phyloP scores from a whole-genome alignment of 1,139 yeast genomes.

The Blastobotrys capitulatus region DNA sequence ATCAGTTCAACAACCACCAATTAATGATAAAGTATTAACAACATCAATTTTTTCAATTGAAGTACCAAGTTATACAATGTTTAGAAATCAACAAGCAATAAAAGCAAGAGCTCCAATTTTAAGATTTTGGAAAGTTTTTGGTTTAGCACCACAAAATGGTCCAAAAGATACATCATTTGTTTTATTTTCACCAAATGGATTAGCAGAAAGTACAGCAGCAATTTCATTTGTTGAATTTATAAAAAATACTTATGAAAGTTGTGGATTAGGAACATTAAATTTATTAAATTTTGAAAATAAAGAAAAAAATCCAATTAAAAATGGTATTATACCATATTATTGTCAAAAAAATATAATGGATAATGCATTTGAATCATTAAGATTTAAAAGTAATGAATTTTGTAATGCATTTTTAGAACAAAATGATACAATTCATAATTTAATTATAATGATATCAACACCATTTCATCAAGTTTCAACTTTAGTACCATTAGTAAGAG shows the following conservation, averaged over 20 bases:
- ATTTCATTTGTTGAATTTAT: constrained; percentile 25
- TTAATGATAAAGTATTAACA: neutral
- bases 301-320: constrained; percentile 10
- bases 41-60: constrained; percentile 19
- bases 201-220: constrained; percentile 25
- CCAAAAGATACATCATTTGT: constrained; percentile 28
- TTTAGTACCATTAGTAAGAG: constrained; percentile 9
- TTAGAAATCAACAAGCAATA: constrained; percentile 25
- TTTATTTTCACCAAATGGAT: constrained; percentile 30
- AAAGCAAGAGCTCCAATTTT: constrained; percentile 34
- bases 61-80: constrained; percentile 29
- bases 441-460: constrained; percentile 11
- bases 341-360: constrained; percentile 3
- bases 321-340: constrained; percentile 17
- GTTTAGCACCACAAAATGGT: constrained; percentile 32
- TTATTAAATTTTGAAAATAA: constrained; percentile 28
- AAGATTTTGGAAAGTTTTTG: constrained; percentile 37
- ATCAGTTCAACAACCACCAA: neutral
- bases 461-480: constrained; percentile 14
- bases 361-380: constrained; percentile 8
- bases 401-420: constrained; percentile 5
- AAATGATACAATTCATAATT: neutral
- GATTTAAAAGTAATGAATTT: constrained; percentile 5
- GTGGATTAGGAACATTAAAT: constrained; percentile 31
- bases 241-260: constrained; percentile 34